Percentiles rank a stretch among this genome's conserved stretches.
These are phyloP conservation scores for Saccharomycopsis fermentans DNA, from an alignment of 805 yeast genomes.

Conservation along the genomic window DNA sequence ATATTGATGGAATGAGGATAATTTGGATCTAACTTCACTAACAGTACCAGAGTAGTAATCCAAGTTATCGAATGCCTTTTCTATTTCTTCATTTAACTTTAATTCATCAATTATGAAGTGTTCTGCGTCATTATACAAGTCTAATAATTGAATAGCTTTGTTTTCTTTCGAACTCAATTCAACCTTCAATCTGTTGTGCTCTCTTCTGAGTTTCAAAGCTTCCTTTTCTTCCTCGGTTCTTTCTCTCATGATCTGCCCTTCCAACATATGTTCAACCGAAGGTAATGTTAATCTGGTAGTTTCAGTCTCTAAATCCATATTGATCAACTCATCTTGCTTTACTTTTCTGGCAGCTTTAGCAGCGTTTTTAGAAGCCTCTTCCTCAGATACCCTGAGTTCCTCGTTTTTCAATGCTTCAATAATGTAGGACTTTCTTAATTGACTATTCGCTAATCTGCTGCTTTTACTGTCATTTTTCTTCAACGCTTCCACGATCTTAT, in stretches of 20 bases:
- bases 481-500: slow-evolving; percentile 26
- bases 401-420: slow-evolving; percentile 50
- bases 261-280: slow-evolving; percentile 55
- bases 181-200: slow-evolving; percentile 50
- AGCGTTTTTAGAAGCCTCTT: slow-evolving; percentile 28
- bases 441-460: slow-evolving; percentile 44
- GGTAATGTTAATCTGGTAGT: slow-evolving; percentile 58
- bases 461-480: slow-evolving; percentile 29
- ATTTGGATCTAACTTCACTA: neutral
- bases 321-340: slow-evolving; percentile 24
- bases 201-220: slow-evolving; percentile 46
- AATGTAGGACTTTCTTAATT: slow-evolving; percentile 63
- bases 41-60: slow-evolving; percentile 6
- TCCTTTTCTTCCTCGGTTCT: slow-evolving; percentile 64
- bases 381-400: slow-evolving; percentile 35
- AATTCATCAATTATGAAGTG: slow-evolving; percentile 65
- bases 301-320: slow-evolving; percentile 30
- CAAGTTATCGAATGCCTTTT: slow-evolving; percentile 36
- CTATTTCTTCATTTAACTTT: slow-evolving; percentile 48
- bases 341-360: slow-evolving; percentile 27
- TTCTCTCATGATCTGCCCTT: slow-evolving; percentile 60
- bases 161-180: slow-evolving; percentile 44
- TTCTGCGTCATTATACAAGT: slow-evolving; percentile 60
- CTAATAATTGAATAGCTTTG: slow-evolving; percentile 49
- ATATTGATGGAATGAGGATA: neutral